Evolutionary conservation across 2,329 filamentous ascomycete species (phyloP).

Genomic region (Aspergillus ustus): DNA sequence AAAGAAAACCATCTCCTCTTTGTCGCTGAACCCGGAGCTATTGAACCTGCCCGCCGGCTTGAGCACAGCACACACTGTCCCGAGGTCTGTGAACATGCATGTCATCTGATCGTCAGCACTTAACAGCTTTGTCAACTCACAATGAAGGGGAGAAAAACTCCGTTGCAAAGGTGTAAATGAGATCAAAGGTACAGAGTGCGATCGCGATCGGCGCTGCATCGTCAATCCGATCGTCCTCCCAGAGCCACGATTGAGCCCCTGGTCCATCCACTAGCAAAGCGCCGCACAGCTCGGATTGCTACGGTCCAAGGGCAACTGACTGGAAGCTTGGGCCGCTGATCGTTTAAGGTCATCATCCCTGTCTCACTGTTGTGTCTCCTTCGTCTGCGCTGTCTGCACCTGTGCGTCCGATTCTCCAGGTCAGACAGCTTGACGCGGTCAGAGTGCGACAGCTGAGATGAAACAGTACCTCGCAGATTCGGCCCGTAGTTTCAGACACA

Average conservation of each 20-base stretch:
- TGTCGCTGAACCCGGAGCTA: neutral
- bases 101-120: slow-evolving; percentile 5
- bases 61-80: neutral
- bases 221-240: neutral
- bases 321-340: slow-evolving; percentile 3
- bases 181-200: neutral
- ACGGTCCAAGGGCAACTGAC: neutral
- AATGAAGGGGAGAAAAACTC: neutral
- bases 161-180: neutral
- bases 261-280: slow-evolving; percentile 3
- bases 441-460: neutral
- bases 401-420: neutral
- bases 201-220: slow-evolving; percentile 6
- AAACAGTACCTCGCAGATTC: neutral
- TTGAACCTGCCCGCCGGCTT: neutral
- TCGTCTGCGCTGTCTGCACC: neutral
- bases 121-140: neutral
- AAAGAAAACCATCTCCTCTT: neutral
- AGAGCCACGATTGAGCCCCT: neutral
- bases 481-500: neutral
- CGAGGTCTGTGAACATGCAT: neutral
- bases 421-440: neutral
- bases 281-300: slow-evolving; percentile 1
- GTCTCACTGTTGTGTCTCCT: neutral
- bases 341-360: neutral